Evolutionary conservation across 2,329 filamentous ascomycete species (phyloP), one percentile per base, ranked within the genome.

Genomic region (Lecanoromycetidae sp.): DNA sequence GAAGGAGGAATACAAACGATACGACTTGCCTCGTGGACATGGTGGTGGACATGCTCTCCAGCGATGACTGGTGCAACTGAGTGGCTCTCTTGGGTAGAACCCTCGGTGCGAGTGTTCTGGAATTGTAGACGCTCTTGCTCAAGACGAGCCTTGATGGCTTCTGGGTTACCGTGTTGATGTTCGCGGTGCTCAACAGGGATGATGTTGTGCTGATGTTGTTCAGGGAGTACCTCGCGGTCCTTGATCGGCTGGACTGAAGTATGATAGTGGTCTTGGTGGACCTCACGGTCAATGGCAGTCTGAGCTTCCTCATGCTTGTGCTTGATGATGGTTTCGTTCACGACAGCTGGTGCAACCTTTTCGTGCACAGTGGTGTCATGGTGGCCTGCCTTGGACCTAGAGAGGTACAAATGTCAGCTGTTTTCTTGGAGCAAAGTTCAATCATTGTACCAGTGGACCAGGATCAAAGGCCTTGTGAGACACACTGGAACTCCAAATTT

Each of bases 221-320:
- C 80, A 0, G 80, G 76, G 0, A 73, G 62, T 8, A 69, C 68
- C 57, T 75, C 75, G 53, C 70, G 63, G 55, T 77, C 68, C 15
- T 66, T 48, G 20, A 86, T 64, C 0, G 81, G 81, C 63, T 85
- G 81, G 1, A 84, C 66, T 0, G 77, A 78, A 38, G 78, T 82
- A 61, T 85, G 79, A 60, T 83, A 77, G 56, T 85, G 81, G 50
- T 84, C 77, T 60, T 84, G 80, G 58, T 85, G 80, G 3, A 84
- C 67, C 56, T 85, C 81, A 55, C 74, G 75, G 58, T 85, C 78
- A 22, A 84, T 62, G 5, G 77, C 80, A 1, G 75, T 80, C 17
- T 67, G 71, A 8, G 76, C 56, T n/a, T 79, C 64, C 57, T 84
- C 77, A 46, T 82, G 79, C 33, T 71, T 62, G n/a, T 74, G 71